These are phyloP conservation scores for Paramecium primaurelia DNA, from an alignment of 73 alveolate genomes.

Conservation along the genomic window DNA sequence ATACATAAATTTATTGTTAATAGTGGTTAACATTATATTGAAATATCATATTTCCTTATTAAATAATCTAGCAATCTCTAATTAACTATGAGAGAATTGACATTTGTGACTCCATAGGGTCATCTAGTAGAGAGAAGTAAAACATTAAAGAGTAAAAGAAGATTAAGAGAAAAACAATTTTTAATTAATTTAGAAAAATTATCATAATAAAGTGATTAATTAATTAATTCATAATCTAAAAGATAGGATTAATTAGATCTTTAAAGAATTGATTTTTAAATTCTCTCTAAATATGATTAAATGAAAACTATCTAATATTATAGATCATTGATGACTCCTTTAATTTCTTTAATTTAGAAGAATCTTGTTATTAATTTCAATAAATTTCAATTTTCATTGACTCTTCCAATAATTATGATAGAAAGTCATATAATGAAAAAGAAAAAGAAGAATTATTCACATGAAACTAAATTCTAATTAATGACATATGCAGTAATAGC, in stretches of 20 bases:
- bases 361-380: neutral
- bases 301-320: conserved; percentile 44
- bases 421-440: neutral
- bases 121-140: neutral
- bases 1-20: neutral
- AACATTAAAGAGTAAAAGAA: neutral
- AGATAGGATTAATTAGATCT: neutral
- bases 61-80: neutral
- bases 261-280: neutral
- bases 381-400: neutral
- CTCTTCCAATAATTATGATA: neutral
- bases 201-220: neutral
- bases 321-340: neutral
- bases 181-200: neutral
- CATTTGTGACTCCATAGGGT: conserved; percentile 30
- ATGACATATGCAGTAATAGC: neutral
- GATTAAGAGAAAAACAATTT: conserved; percentile 13
- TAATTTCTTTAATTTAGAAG: neutral
- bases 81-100: neutral
- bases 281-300: neutral
- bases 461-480: neutral
- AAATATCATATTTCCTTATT: neutral
- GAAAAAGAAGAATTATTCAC: neutral
- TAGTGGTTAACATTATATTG: neutral
- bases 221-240: neutral